Percentiles rank a stretch among this genome's conserved stretches.
These are phyloP conservation scores for Colletotrichum musicola DNA, from an alignment of 2,329 filamentous ascomycete species.

Conservation along the genomic window DNA sequence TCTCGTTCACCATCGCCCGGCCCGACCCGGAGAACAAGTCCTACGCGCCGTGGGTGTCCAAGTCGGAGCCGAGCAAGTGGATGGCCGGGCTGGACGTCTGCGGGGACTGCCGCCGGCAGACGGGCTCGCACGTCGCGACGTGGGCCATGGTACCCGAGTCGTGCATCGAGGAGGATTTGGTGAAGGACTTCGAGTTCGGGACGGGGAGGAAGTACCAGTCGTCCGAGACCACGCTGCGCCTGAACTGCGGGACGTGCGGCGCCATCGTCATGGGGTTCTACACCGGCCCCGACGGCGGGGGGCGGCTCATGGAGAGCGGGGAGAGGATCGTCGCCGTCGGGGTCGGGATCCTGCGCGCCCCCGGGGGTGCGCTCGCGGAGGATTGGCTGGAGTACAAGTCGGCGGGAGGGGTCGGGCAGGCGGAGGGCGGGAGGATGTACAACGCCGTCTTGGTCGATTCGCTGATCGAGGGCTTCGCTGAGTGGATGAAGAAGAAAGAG, in stretches of 20 bases:
- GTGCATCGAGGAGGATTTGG: slow-evolving; percentile 52
- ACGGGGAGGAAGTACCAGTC: slow-evolving; percentile 58
- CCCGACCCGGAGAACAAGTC: slow-evolving; percentile 38
- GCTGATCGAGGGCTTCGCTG: slow-evolving; percentile 52
- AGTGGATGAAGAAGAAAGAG: slow-evolving; percentile 48
- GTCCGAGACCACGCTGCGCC: slow-evolving; percentile 53
- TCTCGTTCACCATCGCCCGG: slow-evolving; percentile 59
- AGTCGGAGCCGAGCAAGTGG: slow-evolving; percentile 56
- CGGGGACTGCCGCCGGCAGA: slow-evolving; percentile 58
- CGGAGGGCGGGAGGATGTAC: slow-evolving; percentile 51
- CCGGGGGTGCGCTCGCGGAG: slow-evolving; percentile 58
- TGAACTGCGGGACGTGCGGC: slow-evolving; percentile 61
- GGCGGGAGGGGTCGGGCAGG: slow-evolving; percentile 48
- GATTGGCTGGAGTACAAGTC: slow-evolving; percentile 58
- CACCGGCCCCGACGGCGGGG: slow-evolving; percentile 45
- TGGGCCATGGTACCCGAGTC: slow-evolving; percentile 58
- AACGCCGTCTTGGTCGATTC: slow-evolving; percentile 52
- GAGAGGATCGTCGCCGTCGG: slow-evolving; percentile 55
- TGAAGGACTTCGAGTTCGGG: slow-evolving; percentile 53
- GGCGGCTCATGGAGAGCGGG: neutral
- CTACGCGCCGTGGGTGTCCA: slow-evolving; percentile 48
- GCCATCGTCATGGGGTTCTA: slow-evolving; percentile 55
- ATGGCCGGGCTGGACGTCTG: slow-evolving; percentile 56
- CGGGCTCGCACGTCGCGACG: slow-evolving; percentile 55
- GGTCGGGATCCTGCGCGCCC: slow-evolving; percentile 58